These are phyloP conservation scores for Panicum virgatum DNA, from an alignment of 202 grass and related monocot genomes.

Conservation along the genomic window DNA sequence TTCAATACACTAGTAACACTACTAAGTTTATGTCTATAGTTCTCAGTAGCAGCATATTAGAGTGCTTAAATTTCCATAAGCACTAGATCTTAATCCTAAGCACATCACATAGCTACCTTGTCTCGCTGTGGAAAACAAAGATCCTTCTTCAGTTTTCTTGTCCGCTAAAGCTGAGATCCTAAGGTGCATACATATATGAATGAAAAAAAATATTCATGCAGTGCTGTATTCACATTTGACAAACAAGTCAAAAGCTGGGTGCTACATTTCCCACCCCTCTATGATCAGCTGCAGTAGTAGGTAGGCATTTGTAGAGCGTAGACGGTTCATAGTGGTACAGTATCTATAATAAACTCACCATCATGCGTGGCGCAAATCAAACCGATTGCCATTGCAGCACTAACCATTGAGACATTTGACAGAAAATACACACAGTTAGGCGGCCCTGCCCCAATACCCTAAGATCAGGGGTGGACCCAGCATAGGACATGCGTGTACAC, in stretches of 20 bases:
- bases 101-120: too few relatives aligned
- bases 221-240: not conserved
- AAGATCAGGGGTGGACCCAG: not conserved
- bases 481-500: too few relatives aligned
- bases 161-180: not conserved
- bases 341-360: not conserved
- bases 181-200: not conserved
- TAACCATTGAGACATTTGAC: not conserved
- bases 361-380: not conserved
- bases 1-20: not conserved
- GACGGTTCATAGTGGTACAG: not conserved
- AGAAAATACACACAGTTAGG: not conserved
- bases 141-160: not conserved
- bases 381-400: not conserved
- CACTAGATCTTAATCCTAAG: not conserved
- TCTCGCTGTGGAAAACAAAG: not conserved
- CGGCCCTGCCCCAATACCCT: not conserved
- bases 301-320: too few relatives aligned
- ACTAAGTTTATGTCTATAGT: not conserved
- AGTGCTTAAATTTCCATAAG: not conserved
- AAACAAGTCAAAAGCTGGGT: not conserved
- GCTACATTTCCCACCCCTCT: not conserved
- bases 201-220: not conserved
- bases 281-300: not conserved
- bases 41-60: not conserved